A percentile compares a stretch with the other conserved stretches of the same genome.
phyloP scores from a whole-genome alignment of 305 asterid species.

The Andrographis paniculata region DNA sequence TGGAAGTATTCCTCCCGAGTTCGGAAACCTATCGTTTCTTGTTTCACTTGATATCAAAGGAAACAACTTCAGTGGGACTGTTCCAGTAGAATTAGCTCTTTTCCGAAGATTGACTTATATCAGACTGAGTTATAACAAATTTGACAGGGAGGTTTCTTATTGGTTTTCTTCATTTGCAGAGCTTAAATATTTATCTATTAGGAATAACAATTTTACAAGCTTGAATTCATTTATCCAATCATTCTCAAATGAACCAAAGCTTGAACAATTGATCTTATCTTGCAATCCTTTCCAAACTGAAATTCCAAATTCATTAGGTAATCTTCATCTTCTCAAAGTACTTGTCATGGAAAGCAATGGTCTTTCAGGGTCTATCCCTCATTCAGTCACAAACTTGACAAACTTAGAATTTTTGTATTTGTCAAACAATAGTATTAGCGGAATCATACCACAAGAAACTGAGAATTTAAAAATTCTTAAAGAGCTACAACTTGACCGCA shows the following conservation, averaged over 20 bases:
- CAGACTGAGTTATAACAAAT: conserved; percentile 6
- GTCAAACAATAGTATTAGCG: too few species aligned
- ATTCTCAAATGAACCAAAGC: conserved; percentile 21
- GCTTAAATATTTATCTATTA: conserved; percentile 12
- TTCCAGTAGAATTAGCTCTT: conserved; percentile 7
- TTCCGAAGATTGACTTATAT: conserved; percentile 11
- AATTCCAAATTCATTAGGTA: conserved; percentile 23
- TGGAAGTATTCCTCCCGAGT: conserved; percentile 18
- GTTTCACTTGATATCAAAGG: conserved; percentile 15
- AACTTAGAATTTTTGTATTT: neutral
- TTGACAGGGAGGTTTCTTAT: conserved; percentile 17
- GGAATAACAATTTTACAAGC: conserved; percentile 20
- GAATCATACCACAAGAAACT: too few species aligned
- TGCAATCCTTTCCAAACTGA: conserved; percentile 22
- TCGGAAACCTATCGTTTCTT: conserved; percentile 24
- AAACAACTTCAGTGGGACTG: conserved; percentile 11
- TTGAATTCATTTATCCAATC: conserved; percentile 17
- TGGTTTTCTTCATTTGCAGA: conserved; percentile 19
- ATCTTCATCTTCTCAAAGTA: conserved; percentile 6
- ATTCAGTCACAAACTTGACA: neutral
- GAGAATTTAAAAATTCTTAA: too few species aligned
- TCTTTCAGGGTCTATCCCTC: neutral
- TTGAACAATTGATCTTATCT: conserved; percentile 12
- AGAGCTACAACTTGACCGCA: too few species aligned
- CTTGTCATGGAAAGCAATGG: neutral